Evolutionary conservation across 352 stramenopile species (phyloP), one percentile per base, ranked within the genome.

Genomic region (Pythium sp.): DNA sequence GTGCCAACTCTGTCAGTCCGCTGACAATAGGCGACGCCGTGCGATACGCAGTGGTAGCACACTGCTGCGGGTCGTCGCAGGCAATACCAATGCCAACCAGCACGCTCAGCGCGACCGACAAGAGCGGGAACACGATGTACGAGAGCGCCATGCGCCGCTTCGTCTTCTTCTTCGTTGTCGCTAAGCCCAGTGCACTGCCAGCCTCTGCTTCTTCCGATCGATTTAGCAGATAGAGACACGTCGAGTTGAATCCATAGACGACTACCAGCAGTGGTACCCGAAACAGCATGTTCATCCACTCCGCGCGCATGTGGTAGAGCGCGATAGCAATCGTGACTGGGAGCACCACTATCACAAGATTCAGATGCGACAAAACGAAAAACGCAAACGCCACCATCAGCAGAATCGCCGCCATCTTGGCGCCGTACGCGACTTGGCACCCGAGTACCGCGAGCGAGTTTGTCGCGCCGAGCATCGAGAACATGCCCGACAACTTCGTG

Each of bases 231-330:
- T 85, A 90, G 2, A 92, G 63, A 57, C 80, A 71, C 22, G 72
- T 75, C 51, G 74, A 81, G 70, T 94, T 94, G 71, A 90, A 92
- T 32, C 74, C 80, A 67, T 91, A 89, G 46, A 93, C 80, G n/a
- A 91, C 68, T 5, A 86, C 71, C 56, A 92, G 58, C 34, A 90
- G 74, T 24, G 87, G 87, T 11, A 90, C 67, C 2, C 87, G 79
- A 30, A 92, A 80, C 20, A 93, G 63, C 84, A 94, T 93, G 72
- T 91, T 92, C 72, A 91, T 78, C 87, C 87, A 94, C 73, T 89
- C 84, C 34, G 79, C 76, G 26, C 87, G 80, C 24, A 94, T 38
- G 58, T 87, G 78, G 64, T 92, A 94, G 2, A 94, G 72, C 12
- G 63, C 76, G 22, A 74, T 58, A 1, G 75, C 81, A 24, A 80